Evolutionary conservation across 176 grass and related monocot genomes (phyloP), one percentile per base, ranked within the genome.

Genomic region (Phyllostachys edulis): DNA sequence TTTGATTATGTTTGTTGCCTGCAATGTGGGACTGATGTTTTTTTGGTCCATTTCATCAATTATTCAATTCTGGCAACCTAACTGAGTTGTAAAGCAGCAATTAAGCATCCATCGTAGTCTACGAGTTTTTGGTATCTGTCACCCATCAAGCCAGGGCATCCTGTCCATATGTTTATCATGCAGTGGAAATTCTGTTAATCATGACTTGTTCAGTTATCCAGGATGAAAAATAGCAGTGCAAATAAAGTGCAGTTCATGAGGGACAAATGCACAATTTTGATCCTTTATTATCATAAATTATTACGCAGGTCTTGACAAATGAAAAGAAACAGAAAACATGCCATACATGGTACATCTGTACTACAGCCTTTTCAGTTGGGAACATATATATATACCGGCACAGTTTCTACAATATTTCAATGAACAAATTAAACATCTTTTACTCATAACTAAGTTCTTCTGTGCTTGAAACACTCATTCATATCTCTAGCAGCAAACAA

Each of bases 321-420:
- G 80, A 84, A 87, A 87, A 84, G 23, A 87, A 87, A 79, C 14
- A 73, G 56, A n/a, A 18, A 75, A 41, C 55, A 89, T 73, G 72
- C 40, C 79, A 83, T 59, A 49, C 67, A 79, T 66, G 67, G 29
- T 79, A 65, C 84, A 75, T 87, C 47, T 79, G 80, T 90, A 87
- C 84, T 75, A 69, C 15, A 83, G 20, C 75, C 69, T 32, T 85
- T 79, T 69, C 41, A 84, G 67, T 42, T 55, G 42, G 60, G 40
- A 83, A 69, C 62, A 75, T 84, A 87, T 84, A 87, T 84, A 85
- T 90, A 84, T 84, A 87, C 80, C 42, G 17, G 40, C 47, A 79
- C 62, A 55, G 80, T 87, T 87, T 84, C 84, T 63, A 90, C 80
- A 80, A 44, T 69, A 60, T 67, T 64, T 21, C 63, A 83, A 78